Percentiles rank a stretch among this genome's conserved stretches.
These are phyloP conservation scores for Colletotrichum incanum DNA, from an alignment of 2,329 filamentous ascomycete genomes.

Conservation along the genomic window DNA sequence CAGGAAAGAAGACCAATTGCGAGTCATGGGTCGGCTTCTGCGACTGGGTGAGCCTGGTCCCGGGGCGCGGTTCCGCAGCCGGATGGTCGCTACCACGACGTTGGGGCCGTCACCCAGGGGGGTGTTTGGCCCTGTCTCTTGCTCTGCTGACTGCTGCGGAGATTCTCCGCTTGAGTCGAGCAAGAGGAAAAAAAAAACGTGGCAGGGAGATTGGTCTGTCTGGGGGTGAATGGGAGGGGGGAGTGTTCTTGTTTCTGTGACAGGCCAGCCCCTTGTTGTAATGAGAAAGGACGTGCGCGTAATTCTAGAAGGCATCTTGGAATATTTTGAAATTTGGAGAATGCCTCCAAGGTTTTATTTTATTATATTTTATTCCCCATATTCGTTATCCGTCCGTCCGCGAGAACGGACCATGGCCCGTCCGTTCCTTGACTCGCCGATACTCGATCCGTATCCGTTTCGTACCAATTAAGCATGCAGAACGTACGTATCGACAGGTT, in stretches of 20 bases:
- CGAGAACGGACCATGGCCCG: constrained; percentile 25
- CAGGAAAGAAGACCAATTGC: background rate
- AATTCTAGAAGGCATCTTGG: constrained; percentile 38
- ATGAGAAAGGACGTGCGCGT: constrained; percentile 35
- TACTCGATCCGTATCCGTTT: constrained; percentile 7
- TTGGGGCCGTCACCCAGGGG: constrained; percentile 33
- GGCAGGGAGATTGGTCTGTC: constrained; percentile 37
- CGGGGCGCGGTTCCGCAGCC: constrained; percentile 34
- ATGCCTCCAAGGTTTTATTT: background rate
- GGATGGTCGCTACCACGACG: constrained; percentile 40
- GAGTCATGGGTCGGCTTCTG: constrained; percentile 33
- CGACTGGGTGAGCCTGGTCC: constrained; percentile 27
- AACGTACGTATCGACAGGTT: background rate
- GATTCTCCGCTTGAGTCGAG: constrained; percentile 39
- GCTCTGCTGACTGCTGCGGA: constrained; percentile 31
- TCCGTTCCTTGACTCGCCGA: constrained; percentile 17
- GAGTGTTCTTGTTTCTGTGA: constrained; percentile 36
- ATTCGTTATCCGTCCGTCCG: constrained; percentile 13
- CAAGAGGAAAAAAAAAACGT: constrained; percentile 29
- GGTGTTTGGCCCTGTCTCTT: constrained; percentile 20
- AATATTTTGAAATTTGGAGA: constrained; percentile 30
- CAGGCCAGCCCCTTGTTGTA: constrained; percentile 34
- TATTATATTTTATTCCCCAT: constrained; percentile 5
- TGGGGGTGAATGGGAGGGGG: constrained; percentile 2
- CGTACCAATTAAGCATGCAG: background rate